Conservation (phyloP, 1,284 basidiomycete species). For the Puccinia hordei region DNA sequence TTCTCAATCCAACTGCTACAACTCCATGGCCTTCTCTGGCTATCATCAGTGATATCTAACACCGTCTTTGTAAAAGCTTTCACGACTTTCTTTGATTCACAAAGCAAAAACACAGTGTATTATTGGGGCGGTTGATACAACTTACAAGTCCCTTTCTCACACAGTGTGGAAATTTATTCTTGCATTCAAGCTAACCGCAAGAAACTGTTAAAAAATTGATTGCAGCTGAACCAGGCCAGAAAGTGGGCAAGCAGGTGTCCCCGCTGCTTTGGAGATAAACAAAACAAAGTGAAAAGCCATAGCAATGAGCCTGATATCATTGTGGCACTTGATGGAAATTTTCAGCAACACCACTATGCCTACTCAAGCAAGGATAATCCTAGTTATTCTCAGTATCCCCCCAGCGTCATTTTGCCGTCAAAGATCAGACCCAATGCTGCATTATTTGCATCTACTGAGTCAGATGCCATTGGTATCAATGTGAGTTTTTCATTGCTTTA, state of each 20-base stretch:
- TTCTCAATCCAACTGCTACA: constrained; percentile 13
- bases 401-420: not conserved
- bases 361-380: constrained; percentile 3
- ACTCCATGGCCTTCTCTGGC: constrained; percentile 14
- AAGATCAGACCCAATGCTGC: not conserved
- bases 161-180: not conserved
- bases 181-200: not conserved
- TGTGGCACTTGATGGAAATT: not conserved
- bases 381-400: not conserved
- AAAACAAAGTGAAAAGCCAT: not conserved
- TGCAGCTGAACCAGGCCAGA: not conserved
- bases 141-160: not conserved
- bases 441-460: not conserved
- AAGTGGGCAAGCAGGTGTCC: constrained; percentile 10
- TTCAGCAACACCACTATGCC: not conserved
- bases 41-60: not conserved
- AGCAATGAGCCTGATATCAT: not conserved
- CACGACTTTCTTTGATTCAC: not conserved
- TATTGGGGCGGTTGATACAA: not conserved
- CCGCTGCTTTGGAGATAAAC: not conserved
- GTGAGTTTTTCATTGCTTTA: too few relatives aligned
- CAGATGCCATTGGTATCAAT: too few relatives aligned
- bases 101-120: not conserved
- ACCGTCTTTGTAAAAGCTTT: not conserved
- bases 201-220: not conserved